These are phyloP conservation scores for Phylloporus sp. DNA, from an alignment of 768 basidiomycete genomes.

Conservation along the genomic window DNA sequence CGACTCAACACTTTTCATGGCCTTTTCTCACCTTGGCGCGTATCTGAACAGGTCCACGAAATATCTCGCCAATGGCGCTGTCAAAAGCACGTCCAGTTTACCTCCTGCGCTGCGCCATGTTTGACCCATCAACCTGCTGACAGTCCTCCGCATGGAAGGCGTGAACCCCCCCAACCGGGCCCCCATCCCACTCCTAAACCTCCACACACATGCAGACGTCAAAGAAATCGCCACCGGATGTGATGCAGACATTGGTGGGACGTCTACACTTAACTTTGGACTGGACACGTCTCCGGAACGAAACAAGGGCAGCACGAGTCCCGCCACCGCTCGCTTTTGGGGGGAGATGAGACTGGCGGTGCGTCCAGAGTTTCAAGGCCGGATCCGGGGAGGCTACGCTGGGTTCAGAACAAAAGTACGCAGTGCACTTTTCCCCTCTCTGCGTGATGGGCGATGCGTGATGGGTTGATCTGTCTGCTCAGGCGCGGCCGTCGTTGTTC, in stretches of 20 bases:
- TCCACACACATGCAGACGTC: conserved; percentile 57
- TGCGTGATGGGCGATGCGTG: not conserved
- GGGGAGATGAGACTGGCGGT: conserved; percentile 74
- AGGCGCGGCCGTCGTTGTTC: conserved; percentile 80
- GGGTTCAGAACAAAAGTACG: conserved; percentile 82
- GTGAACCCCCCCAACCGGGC: conserved; percentile 55
- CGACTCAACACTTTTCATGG: conserved; percentile 16
- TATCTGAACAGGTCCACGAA: conserved; percentile 39
- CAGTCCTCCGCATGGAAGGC: conserved; percentile 75
- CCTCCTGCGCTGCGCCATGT: conserved; percentile 1
- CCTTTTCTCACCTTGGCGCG: conserved; percentile 19
- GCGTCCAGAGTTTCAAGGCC: conserved; percentile 57
- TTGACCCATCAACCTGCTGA: conserved; percentile 11
- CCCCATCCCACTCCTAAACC: conserved; percentile 61
- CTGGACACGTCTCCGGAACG: conserved; percentile 51
- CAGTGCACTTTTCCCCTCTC: not conserved
- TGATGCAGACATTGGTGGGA: conserved; percentile 86
- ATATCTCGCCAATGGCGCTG: conserved; percentile 36
- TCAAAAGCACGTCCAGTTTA: conserved; percentile 35
- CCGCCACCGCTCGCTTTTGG: conserved; percentile 66
- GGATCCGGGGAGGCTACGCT: conserved; percentile 81
- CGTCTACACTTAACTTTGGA: conserved; percentile 71
- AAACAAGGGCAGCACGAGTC: conserved; percentile 41
- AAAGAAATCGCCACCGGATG: conserved; percentile 70
- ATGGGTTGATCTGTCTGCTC: not conserved